Evolutionary conservation across 2,329 filamentous ascomycete genomes (phyloP).

Genomic region (Didymella glomerata): DNA sequence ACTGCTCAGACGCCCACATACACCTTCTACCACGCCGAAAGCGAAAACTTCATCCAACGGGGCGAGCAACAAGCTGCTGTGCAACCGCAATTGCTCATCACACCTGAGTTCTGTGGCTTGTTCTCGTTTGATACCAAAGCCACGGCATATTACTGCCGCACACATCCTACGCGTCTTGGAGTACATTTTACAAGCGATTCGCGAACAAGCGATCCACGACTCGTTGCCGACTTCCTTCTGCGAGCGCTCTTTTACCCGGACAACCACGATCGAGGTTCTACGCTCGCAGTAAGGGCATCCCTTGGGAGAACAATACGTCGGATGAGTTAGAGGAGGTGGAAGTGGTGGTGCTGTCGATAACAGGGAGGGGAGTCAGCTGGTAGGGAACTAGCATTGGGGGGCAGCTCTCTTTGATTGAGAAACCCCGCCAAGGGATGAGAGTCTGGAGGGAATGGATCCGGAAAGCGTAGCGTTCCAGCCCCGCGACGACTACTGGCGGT

Average conservation of each 20-base stretch:
- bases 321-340: constrained; percentile 17
- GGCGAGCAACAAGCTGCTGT: not conserved
- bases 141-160: constrained; percentile 1
- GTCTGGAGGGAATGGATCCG: constrained; percentile 64
- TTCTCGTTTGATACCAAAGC: not conserved
- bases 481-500: constrained; percentile 70
- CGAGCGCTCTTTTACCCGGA: not conserved
- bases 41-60: not conserved
- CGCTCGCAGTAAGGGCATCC: not conserved
- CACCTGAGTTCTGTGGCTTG: not conserved
- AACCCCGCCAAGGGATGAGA: constrained; percentile 44
- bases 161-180: not conserved
- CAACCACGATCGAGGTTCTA: not conserved
- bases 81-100: constrained; percentile 1
- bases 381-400: constrained; percentile 23
- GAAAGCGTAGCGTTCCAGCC: constrained; percentile 69
- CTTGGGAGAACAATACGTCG: constrained; percentile 1
- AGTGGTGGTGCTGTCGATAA: constrained; percentile 22
- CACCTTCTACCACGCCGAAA: not conserved
- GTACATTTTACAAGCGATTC: not conserved
- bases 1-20: not conserved
- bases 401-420: constrained; percentile 34
- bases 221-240: not conserved
- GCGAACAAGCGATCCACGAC: not conserved
- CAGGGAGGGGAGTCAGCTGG: constrained; percentile 22